phyloP scores from a whole-genome alignment of 225 moss, liverwort and hornwort species.

The Ulota crispa region DNA sequence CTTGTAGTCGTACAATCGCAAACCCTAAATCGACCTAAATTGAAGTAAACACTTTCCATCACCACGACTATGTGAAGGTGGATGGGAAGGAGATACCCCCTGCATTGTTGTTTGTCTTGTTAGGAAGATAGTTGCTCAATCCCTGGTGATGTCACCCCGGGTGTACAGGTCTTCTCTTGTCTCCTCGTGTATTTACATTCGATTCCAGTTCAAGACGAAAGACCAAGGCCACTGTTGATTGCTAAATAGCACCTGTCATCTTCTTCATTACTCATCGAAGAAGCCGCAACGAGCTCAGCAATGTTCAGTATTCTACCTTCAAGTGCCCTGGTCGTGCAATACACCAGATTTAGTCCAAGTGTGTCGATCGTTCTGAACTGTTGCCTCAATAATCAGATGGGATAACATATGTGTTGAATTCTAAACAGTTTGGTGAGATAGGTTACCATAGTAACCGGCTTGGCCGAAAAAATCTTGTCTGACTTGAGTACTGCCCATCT shows the following conservation, averaged over 20 bases:
- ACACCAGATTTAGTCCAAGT: not conserved
- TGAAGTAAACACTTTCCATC: not conserved
- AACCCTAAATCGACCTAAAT: conserved; percentile 5
- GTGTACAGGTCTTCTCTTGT: not conserved
- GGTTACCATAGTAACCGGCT: conserved; percentile 31
- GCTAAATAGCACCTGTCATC: not conserved
- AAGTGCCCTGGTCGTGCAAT: conserved; percentile 24
- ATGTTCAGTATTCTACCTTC: conserved; percentile 35
- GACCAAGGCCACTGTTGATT: not conserved
- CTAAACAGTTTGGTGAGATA: not conserved
- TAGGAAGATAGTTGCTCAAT: conserved; percentile 12
- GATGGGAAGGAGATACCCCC: conserved; percentile 21
- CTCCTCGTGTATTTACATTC: conserved; percentile 4
- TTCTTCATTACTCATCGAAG: not conserved
- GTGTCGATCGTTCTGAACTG: not conserved
- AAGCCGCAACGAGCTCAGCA: not conserved
- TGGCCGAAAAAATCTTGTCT: conserved; percentile 37
- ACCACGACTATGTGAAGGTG: conserved; percentile 9
- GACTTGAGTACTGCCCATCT: conserved; percentile 58
- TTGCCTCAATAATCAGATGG: not conserved
- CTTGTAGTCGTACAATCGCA: conserved; percentile 18
- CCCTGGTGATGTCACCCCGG: conserved; percentile 9
- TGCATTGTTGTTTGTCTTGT: conserved; percentile 31
- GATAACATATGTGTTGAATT: not conserved
- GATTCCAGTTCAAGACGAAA: not conserved